Evolutionary conservation across 2,329 filamentous ascomycete species (phyloP).

Genomic region (Lasiodiplodia hormozganensis): DNA sequence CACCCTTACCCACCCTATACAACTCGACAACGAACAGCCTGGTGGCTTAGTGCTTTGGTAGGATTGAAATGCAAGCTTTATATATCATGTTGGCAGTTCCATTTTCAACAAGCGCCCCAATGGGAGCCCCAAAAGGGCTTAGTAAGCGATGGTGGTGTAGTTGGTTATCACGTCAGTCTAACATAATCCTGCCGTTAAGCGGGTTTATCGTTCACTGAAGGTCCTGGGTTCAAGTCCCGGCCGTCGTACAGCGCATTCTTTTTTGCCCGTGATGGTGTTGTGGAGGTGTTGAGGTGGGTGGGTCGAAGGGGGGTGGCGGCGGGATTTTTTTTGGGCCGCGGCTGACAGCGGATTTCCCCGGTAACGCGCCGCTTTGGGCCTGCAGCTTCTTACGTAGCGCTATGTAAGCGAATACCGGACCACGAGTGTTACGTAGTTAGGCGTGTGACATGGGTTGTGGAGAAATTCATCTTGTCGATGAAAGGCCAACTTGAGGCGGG

Average conservation of each 20-base stretch:
- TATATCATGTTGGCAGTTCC: neutral
- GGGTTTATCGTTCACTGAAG: slow-evolving; percentile 28
- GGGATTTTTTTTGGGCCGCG: neutral
- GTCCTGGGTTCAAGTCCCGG: slow-evolving; percentile 22
- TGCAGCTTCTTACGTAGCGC: neutral
- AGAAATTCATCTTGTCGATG: no score
- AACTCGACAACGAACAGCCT: no score
- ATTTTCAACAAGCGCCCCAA: neutral
- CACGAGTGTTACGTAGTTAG: no score
- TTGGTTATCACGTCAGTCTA: slow-evolving; percentile 57
- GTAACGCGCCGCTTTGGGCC: neutral
- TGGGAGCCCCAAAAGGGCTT: no score
- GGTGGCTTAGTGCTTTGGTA: no score
- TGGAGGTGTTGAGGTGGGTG: neutral
- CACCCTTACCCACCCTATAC: no score
- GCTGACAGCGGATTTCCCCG: neutral
- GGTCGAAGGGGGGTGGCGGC: no score
- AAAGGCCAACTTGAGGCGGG: no score
- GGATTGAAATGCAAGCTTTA: no score
- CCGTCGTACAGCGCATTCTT: neutral
- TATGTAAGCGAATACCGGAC: neutral
- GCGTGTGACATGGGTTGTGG: no score
- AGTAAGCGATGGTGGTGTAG: slow-evolving; percentile 42
- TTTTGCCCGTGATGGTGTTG: neutral
- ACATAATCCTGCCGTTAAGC: slow-evolving; percentile 31